Evolutionary conservation across 1,284 basidiomycete genomes (phyloP).

Genomic region (Ganoderma leucocontextum): DNA sequence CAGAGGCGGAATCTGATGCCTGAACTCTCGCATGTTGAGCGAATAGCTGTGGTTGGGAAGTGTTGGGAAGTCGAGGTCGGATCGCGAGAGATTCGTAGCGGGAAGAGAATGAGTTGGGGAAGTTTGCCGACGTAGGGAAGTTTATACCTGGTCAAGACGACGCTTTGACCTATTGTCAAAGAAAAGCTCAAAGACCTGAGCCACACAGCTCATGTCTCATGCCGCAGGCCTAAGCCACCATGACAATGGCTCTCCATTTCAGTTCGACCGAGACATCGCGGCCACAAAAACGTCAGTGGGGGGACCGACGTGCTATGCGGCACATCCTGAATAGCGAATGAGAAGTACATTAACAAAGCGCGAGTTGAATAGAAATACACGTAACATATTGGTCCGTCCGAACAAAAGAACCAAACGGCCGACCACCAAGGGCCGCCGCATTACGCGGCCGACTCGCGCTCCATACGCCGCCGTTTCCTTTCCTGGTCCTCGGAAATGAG

Average conservation of each 20-base stretch:
- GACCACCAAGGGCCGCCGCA: conserved; percentile 9
- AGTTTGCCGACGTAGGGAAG: conserved; percentile 4
- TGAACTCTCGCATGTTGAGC: conserved; percentile 18
- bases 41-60: conserved; percentile 11
- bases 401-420: conserved; percentile 4
- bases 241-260: conserved; percentile 9
- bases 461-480: conserved; percentile 78
- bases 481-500: conserved; percentile 90
- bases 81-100: conserved; percentile 10
- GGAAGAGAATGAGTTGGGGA: conserved; percentile 13
- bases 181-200: conserved; percentile 22
- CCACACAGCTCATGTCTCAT: conserved; percentile 18
- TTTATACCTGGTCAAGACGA: conserved; percentile 21
- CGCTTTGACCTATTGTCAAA: conserved; percentile 27
- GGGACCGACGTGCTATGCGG: neutral
- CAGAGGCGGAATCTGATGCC: conserved; percentile 18
- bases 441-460: conserved; percentile 53
- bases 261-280: conserved; percentile 1
- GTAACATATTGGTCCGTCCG: conserved; percentile 30
- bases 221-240: conserved; percentile 8
- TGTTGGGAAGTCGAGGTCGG: neutral
- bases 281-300: conserved; percentile 13
- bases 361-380: conserved; percentile 32
- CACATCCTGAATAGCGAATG: conserved; percentile 6
- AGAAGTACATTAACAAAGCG: conserved; percentile 26